Percentiles rank a stretch among this genome's conserved stretches.
These are phyloP conservation scores for Asterochloris sp. DNA, from an alignment of 139 green algal genomes.

Conservation along the genomic window DNA sequence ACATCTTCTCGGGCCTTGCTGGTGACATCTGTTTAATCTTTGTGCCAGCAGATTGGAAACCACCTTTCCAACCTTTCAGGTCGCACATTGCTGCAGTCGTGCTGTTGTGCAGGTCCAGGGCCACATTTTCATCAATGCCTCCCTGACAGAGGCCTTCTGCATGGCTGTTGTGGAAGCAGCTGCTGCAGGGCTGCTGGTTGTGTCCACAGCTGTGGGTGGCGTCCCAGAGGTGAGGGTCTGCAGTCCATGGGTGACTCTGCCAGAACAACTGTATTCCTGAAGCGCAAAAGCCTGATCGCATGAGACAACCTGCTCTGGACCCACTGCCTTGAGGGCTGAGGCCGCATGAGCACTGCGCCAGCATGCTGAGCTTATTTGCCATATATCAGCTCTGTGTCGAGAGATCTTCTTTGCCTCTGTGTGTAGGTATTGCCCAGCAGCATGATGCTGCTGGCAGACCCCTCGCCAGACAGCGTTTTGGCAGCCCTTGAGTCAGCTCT, in stretches of 20 bases:
- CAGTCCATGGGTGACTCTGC: not conserved
- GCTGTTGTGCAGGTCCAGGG: constrained; percentile 45
- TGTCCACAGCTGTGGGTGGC: constrained; percentile 89
- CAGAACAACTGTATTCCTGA: not conserved
- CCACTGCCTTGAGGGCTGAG: not conserved
- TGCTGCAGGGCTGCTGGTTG: constrained; percentile 74
- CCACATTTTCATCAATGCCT: constrained; percentile 91
- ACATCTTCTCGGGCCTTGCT: too few species aligned
- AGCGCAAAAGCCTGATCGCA: not conserved
- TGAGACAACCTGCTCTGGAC: not conserved
- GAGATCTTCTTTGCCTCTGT: not conserved
- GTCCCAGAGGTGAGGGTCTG: constrained; percentile 78
- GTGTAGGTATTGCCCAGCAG: constrained; percentile 78
- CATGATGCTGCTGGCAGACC: constrained; percentile 85
- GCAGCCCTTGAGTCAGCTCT: constrained; percentile 39
- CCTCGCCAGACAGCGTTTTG: constrained; percentile 54
- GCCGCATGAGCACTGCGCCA: not conserved
- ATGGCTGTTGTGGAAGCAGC: constrained; percentile 97
- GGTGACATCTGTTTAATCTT: too few species aligned
- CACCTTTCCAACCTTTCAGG: too few species aligned
- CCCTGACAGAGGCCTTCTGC: constrained; percentile 97
- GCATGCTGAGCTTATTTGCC: not conserved
- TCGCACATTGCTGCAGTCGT: too few species aligned
- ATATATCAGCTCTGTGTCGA: too few species aligned
- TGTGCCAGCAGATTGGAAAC: too few species aligned